These are phyloP conservation scores for Scheffersomyces illinoinensis DNA, from an alignment of 1,139 yeast species.

Conservation along the genomic window DNA sequence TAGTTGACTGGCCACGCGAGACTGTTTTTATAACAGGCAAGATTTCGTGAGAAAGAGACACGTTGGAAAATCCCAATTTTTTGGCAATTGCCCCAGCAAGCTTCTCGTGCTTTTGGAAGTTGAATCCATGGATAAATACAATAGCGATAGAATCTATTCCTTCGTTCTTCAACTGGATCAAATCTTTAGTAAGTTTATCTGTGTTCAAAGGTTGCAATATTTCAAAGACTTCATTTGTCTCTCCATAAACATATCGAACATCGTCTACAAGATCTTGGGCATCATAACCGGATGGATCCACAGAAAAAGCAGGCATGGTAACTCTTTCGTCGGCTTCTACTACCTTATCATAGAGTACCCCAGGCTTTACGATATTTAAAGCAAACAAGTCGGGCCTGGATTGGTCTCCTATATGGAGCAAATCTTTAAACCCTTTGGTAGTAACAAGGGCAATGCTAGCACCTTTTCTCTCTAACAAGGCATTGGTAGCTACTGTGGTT, in stretches of 20 bases:
- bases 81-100: slow-evolving; percentile 58
- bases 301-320: slow-evolving; percentile 66
- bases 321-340: slow-evolving; percentile 74
- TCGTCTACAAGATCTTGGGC: slow-evolving; percentile 17
- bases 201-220: slow-evolving; percentile 51
- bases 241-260: slow-evolving; percentile 40
- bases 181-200: slow-evolving; percentile 34
- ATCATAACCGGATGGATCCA: slow-evolving; percentile 47
- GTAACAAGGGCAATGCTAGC: slow-evolving; percentile 62
- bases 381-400: slow-evolving; percentile 72
- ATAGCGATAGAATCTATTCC: slow-evolving; percentile 71
- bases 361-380: slow-evolving; percentile 57
- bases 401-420: slow-evolving; percentile 68
- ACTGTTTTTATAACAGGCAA: slow-evolving; percentile 76
- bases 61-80: slow-evolving; percentile 52
- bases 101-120: slow-evolving; percentile 65
- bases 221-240: slow-evolving; percentile 64
- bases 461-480: slow-evolving; percentile 69
- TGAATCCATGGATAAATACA: slow-evolving; percentile 68
- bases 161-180: slow-evolving; percentile 44
- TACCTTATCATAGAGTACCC: slow-evolving; percentile 61
- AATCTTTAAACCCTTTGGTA: slow-evolving; percentile 67
- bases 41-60: slow-evolving; percentile 64
- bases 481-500: slow-evolving; percentile 80
- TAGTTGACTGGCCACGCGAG: slow-evolving; percentile 70